Conservation (phyloP, 108 stramenopile genomes). For the Poteriospumella lacustris region DNA sequence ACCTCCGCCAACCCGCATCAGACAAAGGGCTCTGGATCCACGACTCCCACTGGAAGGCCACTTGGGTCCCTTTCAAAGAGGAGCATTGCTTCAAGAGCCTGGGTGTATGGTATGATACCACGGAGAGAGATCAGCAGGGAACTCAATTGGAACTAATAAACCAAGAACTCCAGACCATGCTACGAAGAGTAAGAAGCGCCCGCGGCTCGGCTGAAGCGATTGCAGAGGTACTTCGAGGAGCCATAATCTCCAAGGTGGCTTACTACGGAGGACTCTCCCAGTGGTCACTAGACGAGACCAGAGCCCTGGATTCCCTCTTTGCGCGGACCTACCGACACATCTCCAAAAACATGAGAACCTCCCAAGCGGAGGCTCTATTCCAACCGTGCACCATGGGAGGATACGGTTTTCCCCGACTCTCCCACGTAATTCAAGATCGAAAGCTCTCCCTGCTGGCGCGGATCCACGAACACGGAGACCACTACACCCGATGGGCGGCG, state of each 20-base stretch:
- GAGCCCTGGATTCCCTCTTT: slow-evolving; percentile 6
- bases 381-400: slow-evolving; percentile 5
- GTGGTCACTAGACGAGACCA: slow-evolving; percentile 6
- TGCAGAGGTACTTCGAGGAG: slow-evolving; percentile 6
- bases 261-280: slow-evolving; percentile 6
- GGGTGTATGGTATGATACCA: slow-evolving; percentile 7
- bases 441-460: slow-evolving; percentile 5
- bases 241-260: slow-evolving; percentile 6
- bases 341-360: slow-evolving; percentile 7
- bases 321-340: slow-evolving; percentile 5
- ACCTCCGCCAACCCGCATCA: slow-evolving; percentile 5
- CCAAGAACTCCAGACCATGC: slow-evolving; percentile 6
- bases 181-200: slow-evolving; percentile 6
- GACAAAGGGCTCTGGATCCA: slow-evolving; percentile 6
- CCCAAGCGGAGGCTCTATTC: slow-evolving; percentile 6
- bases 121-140: slow-evolving; percentile 6
- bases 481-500: slow-evolving; percentile 5
- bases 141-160: slow-evolving; percentile 9
- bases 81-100: slow-evolving; percentile 6
- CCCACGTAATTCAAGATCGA: slow-evolving; percentile 7
- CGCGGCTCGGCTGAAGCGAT: slow-evolving; percentile 5
- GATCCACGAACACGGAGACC: slow-evolving; percentile 6
- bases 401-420: slow-evolving; percentile 6
- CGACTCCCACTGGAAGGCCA: slow-evolving; percentile 5
- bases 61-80: slow-evolving; percentile 6